Percentiles rank a stretch among this genome's conserved stretches.
These are phyloP conservation scores for Hypoxylon crocopeplum DNA, from an alignment of 495 filamentous ascomycete species.

Conservation along the genomic window DNA sequence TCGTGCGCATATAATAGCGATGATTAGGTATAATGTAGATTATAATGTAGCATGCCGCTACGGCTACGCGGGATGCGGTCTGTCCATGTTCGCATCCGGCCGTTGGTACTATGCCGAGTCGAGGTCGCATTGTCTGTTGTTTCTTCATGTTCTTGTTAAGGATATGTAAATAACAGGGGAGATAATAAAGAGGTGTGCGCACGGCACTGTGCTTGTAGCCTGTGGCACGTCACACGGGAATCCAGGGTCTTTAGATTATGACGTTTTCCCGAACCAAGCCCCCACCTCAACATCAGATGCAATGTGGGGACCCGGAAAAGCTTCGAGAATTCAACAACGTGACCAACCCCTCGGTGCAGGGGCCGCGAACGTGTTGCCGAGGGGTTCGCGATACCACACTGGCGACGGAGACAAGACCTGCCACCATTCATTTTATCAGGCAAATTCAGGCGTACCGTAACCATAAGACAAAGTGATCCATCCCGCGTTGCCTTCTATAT, in stretches of 20 bases:
- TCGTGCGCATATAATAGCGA: conserved; percentile 5
- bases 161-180: background rate
- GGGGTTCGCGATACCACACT: conserved; percentile 24
- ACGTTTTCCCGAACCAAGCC: conserved; percentile 36
- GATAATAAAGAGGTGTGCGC: conserved; percentile 10
- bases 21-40: no score
- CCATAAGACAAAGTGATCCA: conserved; percentile 1
- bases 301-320: conserved; percentile 38
- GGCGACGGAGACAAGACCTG: background rate
- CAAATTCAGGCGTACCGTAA: conserved; percentile 1
- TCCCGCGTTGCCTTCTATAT: background rate
- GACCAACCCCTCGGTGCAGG: conserved; percentile 38
- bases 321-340: conserved; percentile 38
- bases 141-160: background rate
- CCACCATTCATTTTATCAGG: background rate
- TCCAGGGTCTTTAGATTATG: conserved; percentile 37
- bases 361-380: conserved; percentile 18
- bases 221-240: conserved; percentile 37
- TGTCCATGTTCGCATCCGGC: conserved; percentile 23
- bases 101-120: conserved; percentile 8
- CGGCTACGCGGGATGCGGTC: conserved; percentile 12
- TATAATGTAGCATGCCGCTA: conserved; percentile 26
- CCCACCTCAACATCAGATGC: conserved; percentile 36
- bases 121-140: background rate
- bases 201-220: conserved; percentile 32